Conservation (phyloP, 2,329 filamentous ascomycete species). For the Sporothrix sp. region DNA sequence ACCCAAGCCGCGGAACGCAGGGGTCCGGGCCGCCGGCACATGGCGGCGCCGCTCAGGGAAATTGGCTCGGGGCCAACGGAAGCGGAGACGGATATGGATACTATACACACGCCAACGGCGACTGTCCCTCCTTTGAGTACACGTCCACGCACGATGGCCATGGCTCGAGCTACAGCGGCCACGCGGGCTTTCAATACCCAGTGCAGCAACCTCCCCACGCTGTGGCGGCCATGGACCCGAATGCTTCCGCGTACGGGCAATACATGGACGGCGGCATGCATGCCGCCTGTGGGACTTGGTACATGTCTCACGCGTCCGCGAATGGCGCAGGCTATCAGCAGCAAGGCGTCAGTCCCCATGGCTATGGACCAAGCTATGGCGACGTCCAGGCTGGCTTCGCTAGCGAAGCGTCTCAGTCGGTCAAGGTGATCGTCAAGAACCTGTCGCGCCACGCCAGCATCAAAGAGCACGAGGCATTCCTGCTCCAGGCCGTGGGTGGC, state of each 20-base stretch:
- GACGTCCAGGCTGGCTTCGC: too few species aligned
- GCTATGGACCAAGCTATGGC: neutral
- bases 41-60: neutral
- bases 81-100: neutral
- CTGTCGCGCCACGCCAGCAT: conserved; percentile 12
- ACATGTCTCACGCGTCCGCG: too few species aligned
- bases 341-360: too few species aligned
- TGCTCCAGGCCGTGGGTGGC: conserved; percentile 6
- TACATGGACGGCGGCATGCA: too few species aligned
- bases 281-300: too few species aligned
- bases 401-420: neutral
- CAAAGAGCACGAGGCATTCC: conserved; percentile 5
- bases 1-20: neutral
- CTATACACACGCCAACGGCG: neutral
- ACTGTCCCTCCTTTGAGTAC: neutral
- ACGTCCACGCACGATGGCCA: neutral
- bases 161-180: neutral
- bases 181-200: neutral
- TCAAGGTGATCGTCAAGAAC: conserved; percentile 15
- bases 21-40: neutral
- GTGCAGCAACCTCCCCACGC: neutral
- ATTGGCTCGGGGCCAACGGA: too few species aligned
- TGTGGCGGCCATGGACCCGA: neutral
- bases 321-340: too few species aligned
- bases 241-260: neutral